Percentiles rank a stretch among this genome's conserved stretches.
phyloP scores from a whole-genome alignment of 208 protist species.

The Lotmaria passim region DNA sequence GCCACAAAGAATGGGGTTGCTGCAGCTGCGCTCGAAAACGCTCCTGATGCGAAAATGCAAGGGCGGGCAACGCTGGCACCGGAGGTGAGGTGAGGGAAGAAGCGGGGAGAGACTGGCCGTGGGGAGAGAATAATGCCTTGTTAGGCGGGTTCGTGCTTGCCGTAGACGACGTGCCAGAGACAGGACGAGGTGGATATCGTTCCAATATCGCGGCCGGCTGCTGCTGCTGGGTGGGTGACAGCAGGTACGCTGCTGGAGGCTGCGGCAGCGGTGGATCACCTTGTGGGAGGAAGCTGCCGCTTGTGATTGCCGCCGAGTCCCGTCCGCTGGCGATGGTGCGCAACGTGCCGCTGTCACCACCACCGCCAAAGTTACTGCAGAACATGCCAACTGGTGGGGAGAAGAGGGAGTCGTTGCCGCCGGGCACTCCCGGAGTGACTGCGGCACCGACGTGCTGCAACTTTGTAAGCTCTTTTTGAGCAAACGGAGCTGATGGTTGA shows the following conservation, averaged over 20 bases:
- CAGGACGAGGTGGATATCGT: too few species aligned
- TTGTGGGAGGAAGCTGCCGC: not conserved
- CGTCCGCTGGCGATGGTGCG: not conserved
- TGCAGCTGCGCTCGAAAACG: not conserved
- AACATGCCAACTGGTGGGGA: not conserved
- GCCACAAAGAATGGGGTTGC: not conserved
- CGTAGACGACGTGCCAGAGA: too few species aligned
- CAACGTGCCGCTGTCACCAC: not conserved
- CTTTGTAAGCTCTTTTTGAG: too few species aligned
- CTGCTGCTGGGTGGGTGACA: too few species aligned
- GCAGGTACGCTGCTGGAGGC: not conserved
- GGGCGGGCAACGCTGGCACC: not conserved
- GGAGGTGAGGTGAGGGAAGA: constrained; percentile 2
- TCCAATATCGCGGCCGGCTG: too few species aligned
- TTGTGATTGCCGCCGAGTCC: not conserved
- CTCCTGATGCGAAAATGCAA: not conserved
- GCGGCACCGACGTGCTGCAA: not conserved
- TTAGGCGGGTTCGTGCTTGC: too few species aligned
- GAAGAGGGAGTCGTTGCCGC: not conserved
- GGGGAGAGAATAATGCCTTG: too few species aligned
- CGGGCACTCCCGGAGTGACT: not conserved
- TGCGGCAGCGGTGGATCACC: not conserved
- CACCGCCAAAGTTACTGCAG: not conserved
- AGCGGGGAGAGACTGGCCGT: not conserved
- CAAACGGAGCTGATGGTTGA: too few species aligned